Percentiles rank a stretch among this genome's conserved stretches.
Conservation (phyloP, 768 basidiomycete genomes). For the Leccinum incarnatum region DNA sequence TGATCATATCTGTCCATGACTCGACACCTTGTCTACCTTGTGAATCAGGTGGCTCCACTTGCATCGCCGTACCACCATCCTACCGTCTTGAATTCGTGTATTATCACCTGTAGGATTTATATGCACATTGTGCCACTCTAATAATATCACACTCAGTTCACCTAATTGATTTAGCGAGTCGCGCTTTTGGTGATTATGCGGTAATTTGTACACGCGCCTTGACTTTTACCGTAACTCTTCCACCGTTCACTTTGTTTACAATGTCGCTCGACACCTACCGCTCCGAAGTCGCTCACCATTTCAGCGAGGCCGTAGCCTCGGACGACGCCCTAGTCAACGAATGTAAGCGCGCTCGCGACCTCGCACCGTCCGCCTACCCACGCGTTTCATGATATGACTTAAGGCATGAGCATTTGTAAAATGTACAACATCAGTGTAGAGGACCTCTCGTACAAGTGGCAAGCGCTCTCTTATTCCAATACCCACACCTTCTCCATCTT, state of each 20-base stretch:
- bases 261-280: slow-evolving; percentile 25
- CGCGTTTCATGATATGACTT: slow-evolving; percentile 11
- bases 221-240: no score
- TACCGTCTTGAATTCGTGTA: slow-evolving; percentile 26
- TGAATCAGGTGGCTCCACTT: slow-evolving; percentile 17
- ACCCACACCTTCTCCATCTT: slow-evolving; percentile 43
- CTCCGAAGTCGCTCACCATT: slow-evolving; percentile 23
- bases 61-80: slow-evolving; percentile 19
- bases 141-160: slow-evolving; percentile 15
- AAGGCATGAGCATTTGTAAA: slow-evolving; percentile 64
- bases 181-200: slow-evolving; percentile 12
- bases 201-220: no score
- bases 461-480: slow-evolving; percentile 43
- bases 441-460: slow-evolving; percentile 64
- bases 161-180: slow-evolving; percentile 1
- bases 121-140: slow-evolving; percentile 18
- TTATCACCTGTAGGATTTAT: slow-evolving; percentile 29
- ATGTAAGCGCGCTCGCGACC: slow-evolving; percentile 39
- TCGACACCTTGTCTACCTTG: slow-evolving; percentile 7
- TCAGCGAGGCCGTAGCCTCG: slow-evolving; percentile 27
- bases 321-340: slow-evolving; percentile 49
- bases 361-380: slow-evolving; percentile 4
- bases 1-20: slow-evolving; percentile 24
- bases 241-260: background rate
- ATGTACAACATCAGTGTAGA: slow-evolving; percentile 55